Conservation (phyloP, 139 green algal species). For the Chlamydomonas incerta region DNA sequence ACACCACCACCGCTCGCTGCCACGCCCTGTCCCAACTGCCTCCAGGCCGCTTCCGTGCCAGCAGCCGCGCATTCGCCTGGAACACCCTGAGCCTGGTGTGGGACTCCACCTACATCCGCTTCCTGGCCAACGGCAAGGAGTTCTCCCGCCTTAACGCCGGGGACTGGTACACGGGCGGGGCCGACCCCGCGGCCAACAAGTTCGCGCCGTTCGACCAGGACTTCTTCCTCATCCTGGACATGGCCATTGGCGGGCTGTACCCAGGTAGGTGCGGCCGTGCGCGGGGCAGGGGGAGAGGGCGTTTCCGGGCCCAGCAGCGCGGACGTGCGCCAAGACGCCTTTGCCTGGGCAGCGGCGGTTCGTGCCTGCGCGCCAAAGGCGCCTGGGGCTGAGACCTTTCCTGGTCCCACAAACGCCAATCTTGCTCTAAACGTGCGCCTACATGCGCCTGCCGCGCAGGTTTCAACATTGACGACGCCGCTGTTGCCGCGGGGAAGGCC, state of each 20-base stretch:
- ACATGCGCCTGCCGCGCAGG: neutral
- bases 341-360: too few relatives aligned
- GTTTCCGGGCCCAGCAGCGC: too few relatives aligned
- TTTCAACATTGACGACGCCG: conserved; percentile 11
- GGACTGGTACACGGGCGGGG: neutral
- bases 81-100: neutral
- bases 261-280: too few relatives aligned
- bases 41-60: neutral
- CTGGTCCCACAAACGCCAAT: too few relatives aligned
- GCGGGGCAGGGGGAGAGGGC: too few relatives aligned
- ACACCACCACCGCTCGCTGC: neutral
- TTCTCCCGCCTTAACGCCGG: neutral
- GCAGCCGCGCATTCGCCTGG: neutral
- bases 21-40: neutral
- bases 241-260: neutral
- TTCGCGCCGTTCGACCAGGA: conserved; percentile 12
- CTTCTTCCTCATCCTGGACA: conserved; percentile 7
- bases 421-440: too few relatives aligned
- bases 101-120: conserved; percentile 14
- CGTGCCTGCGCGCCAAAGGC: too few relatives aligned
- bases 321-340: too few relatives aligned
- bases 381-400: too few relatives aligned
- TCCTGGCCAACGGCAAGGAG: neutral
- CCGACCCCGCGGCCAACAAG: neutral
- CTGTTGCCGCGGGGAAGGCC: neutral